Conservation (phyloP, 2,329 filamentous ascomycete species). For the Orbilia quercus region DNA sequence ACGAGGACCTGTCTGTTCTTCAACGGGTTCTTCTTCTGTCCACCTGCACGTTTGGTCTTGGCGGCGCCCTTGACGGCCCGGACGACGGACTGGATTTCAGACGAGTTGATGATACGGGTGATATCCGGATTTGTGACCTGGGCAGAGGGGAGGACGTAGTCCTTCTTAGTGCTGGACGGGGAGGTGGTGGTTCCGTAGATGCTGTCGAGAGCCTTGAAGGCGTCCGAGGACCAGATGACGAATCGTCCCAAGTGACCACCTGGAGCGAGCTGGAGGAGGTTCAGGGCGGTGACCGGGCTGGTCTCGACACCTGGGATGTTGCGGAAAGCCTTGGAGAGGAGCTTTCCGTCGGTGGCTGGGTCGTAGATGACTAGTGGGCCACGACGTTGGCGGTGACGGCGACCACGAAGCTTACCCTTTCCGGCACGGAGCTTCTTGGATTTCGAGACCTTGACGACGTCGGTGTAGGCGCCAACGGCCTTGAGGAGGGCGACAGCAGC, state of each 20-base stretch:
- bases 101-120: conserved; percentile 97
- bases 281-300: conserved; percentile 90
- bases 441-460: conserved; percentile 94
- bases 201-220: conserved; percentile 94
- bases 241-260: conserved; percentile 99
- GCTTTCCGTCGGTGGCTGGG: conserved; percentile 92
- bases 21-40: conserved; percentile 99
- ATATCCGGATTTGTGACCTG: conserved; percentile 94
- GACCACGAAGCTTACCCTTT: conserved; percentile 98
- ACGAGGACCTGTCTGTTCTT: conserved; percentile 98
- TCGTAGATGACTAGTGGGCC: conserved; percentile 98
- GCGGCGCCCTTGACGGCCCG: conserved; percentile 89
- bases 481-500: conserved; percentile 87
- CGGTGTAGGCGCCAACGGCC: conserved; percentile 87
- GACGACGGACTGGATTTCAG: conserved; percentile 96
- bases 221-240: conserved; percentile 97
- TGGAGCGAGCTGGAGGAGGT: conserved; percentile 98
- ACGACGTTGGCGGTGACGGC: conserved; percentile 96
- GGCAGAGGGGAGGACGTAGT: conserved; percentile 96
- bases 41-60: conserved; percentile 85
- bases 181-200: conserved; percentile 95
- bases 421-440: conserved; percentile 97
- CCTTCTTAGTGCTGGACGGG: conserved; percentile 94
- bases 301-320: conserved; percentile 99
- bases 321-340: conserved; percentile 93